Evolutionary conservation across 306 rosid species (phyloP).

Genomic region (Prosopis cineraria): DNA sequence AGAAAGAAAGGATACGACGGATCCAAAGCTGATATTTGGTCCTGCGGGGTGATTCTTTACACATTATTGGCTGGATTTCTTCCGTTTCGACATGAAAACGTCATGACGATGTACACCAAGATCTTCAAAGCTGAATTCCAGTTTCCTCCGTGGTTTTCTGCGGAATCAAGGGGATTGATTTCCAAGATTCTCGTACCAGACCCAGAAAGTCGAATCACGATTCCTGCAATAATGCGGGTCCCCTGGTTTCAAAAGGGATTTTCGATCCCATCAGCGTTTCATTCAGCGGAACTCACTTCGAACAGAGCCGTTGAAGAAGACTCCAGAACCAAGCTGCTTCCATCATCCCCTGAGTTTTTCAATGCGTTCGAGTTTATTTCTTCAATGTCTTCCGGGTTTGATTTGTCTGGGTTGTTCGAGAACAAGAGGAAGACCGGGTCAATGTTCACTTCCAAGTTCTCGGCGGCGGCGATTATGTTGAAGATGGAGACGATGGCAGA

Average conservation of each 20-base stretch:
- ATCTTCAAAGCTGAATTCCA: slow-evolving; percentile 64
- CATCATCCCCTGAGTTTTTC: slow-evolving; percentile 67
- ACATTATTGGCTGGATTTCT: slow-evolving; percentile 77
- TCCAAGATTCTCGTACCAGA: slow-evolving; percentile 63
- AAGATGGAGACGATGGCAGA: slow-evolving; percentile 63
- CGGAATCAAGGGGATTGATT: slow-evolving; percentile 59
- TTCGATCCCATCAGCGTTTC: slow-evolving; percentile 27
- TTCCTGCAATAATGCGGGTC: slow-evolving; percentile 62
- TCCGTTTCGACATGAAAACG: slow-evolving; percentile 71
- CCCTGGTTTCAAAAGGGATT: slow-evolving; percentile 65
- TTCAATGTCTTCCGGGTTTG: slow-evolving; percentile 80
- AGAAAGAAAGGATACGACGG: slow-evolving; percentile 76
- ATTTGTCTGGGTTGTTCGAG: slow-evolving; percentile 74
- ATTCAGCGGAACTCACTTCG: slow-evolving; percentile 7
- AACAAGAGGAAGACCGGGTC: slow-evolving; percentile 49
- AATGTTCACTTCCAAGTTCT: slow-evolving; percentile 64
- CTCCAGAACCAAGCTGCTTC: slow-evolving; percentile 26
- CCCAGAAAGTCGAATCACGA: slow-evolving; percentile 52
- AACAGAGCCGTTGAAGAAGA: slow-evolving; percentile 23
- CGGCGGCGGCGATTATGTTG: slow-evolving; percentile 54
- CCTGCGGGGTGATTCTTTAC: slow-evolving; percentile 72
- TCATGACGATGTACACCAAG: slow-evolving; percentile 66
- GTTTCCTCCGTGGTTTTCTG: slow-evolving; percentile 72
- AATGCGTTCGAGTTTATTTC: slow-evolving; percentile 81
- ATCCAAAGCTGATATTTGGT: slow-evolving; percentile 70